Base-by-base conservation (phyloP, 371 early-diverging fungal genomes). In the Dichotomocladium elegans region DNA sequence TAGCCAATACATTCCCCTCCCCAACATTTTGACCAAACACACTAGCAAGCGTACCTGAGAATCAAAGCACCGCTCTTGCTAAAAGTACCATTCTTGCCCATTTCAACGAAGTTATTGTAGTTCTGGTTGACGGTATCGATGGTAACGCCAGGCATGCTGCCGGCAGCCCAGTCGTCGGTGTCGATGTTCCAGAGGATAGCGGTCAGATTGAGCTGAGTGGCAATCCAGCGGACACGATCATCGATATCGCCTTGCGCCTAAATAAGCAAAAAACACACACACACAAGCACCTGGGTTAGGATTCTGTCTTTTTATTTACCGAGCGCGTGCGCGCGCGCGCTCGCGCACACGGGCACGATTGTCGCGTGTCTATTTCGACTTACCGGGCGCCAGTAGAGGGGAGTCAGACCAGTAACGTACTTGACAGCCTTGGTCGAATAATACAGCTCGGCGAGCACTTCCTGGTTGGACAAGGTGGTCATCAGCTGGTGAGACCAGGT, bases 401-500 rank as follows among this genome's bases (percentile, higher is more conserved):
- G 81, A 17, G 77, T 76, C 26, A 74, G 46, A 48, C 82, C 82
- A 41, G 73, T 73, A 10, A 74, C 66, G 12, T 72, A 63, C 63
- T 82, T 71, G 58, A 85, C 77, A 22, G 75, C 70, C 50, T 73
- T 74, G 49, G 64, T 65, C 15, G 75, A 72, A 45, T 65, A 75
- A 51, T 80, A 70, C 17, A 84, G 51, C 61, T 86, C 84, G 41
- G 83, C 77, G 28, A 82, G 64, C 7, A 86, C 66, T 57, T 80
- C 70, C 22, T 77, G 60, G 57, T 74, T 80, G 25, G 74, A 66
- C 49, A 78, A 57, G 9, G 79, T 70, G 22, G 83, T 80, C 60
- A 81, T 70, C 17, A 59, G 48, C 12, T 64, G 70, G 53, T 86
- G 87, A 40, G 79, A 74, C 82, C 82, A 81, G 26, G 82, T 79